Percentiles rank a stretch among this genome's conserved stretches.
These are phyloP conservation scores for Dactylellina leptospora DNA, from an alignment of 2,329 filamentous ascomycete species.

Conservation along the genomic window DNA sequence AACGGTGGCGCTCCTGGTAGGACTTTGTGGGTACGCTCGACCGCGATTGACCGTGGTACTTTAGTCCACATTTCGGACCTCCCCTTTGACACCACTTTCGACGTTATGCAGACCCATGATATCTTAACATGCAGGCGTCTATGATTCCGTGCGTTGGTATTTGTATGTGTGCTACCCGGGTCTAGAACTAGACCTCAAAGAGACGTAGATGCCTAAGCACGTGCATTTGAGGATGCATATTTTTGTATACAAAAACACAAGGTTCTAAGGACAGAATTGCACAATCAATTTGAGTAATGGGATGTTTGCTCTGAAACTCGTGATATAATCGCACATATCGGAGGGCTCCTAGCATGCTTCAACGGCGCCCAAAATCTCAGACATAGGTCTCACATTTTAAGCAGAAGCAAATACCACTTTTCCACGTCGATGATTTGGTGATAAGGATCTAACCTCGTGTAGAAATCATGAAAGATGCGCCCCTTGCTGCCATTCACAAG, in stretches of 20 bases:
- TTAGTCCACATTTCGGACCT: not conserved
- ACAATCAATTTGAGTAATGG: not conserved
- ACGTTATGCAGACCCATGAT: slow-evolving; percentile 14
- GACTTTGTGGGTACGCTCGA: not conserved
- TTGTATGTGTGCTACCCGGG: too few relatives aligned
- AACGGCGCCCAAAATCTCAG: slow-evolving; percentile 19
- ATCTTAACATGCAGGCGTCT: slow-evolving; percentile 13
- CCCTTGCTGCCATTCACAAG: not conserved
- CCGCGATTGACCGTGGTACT: not conserved
- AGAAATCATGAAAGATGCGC: not conserved
- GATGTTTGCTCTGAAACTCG: not conserved
- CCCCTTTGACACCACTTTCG: slow-evolving; percentile 24
- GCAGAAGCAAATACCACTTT: slow-evolving; percentile 13
- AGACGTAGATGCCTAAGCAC: not conserved
- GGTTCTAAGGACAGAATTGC: not conserved
- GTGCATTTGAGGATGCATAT: not conserved
- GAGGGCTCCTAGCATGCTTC: not conserved
- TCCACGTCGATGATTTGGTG: slow-evolving; percentile 1
- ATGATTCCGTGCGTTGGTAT: slow-evolving; percentile 6
- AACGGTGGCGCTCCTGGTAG: slow-evolving; percentile 18
- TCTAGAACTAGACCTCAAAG: not conserved
- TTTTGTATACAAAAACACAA: not conserved
- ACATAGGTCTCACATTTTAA: slow-evolving; percentile 28
- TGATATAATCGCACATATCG: slow-evolving; percentile 13
- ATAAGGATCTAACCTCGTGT: not conserved